Evolutionary conservation across 2,329 filamentous ascomycete species (phyloP).

Genomic region (Trichophyton benhamiae): DNA sequence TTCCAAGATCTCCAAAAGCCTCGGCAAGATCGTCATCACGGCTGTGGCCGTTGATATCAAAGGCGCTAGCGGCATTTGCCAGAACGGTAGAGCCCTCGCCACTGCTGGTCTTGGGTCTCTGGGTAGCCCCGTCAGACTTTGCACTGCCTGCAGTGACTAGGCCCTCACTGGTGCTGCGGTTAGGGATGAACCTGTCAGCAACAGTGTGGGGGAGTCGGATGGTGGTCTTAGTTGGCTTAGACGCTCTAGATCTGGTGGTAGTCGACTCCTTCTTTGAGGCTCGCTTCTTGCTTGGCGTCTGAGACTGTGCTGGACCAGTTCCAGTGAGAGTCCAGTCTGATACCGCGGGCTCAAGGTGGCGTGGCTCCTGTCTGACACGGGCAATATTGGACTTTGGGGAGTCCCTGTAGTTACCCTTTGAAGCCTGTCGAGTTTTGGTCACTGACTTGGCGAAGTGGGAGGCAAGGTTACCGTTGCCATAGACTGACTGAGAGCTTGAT

Average conservation of each 20-base stretch:
- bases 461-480: slow-evolving; percentile 61
- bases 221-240: slow-evolving; percentile 48
- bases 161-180: slow-evolving; percentile 78
- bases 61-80: slow-evolving; percentile 57
- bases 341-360: slow-evolving; percentile 77
- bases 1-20: slow-evolving; percentile 65
- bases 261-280: slow-evolving; percentile 21
- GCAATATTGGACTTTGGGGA: slow-evolving; percentile 79
- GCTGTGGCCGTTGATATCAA: slow-evolving; percentile 49
- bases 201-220: slow-evolving; percentile 55
- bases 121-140: slow-evolving; percentile 64
- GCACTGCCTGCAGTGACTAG: slow-evolving; percentile 68
- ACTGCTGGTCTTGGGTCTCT: slow-evolving; percentile 58
- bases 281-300: slow-evolving; percentile 35
- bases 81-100: slow-evolving; percentile 63
- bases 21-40: slow-evolving; percentile 63
- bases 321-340: slow-evolving; percentile 87
- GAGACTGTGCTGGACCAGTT: slow-evolving; percentile 48
- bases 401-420: slow-evolving; percentile 57
- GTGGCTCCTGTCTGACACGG: slow-evolving; percentile 56
- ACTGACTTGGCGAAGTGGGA: slow-evolving; percentile 62
- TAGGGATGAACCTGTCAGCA: slow-evolving; percentile 91
- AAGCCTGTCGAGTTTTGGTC: slow-evolving; percentile 29
- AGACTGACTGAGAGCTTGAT: slow-evolving; percentile 55
- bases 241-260: slow-evolving; percentile 21